These are phyloP conservation scores for Marchantia paleacea DNA, from an alignment of 225 moss, liverwort and hornwort genomes.

Conservation along the genomic window DNA sequence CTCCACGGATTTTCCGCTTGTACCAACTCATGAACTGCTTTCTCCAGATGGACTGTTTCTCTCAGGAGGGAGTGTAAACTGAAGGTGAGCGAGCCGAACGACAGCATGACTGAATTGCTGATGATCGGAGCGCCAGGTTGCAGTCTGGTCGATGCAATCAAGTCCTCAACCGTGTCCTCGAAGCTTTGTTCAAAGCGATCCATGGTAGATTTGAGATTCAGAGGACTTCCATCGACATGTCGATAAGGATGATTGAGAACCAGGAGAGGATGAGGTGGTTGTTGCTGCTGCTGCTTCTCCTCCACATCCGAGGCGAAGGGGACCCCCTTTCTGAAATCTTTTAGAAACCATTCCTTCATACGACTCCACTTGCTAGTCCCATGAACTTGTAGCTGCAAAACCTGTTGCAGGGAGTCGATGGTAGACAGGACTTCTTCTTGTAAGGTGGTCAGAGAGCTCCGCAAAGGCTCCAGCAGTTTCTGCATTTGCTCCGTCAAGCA, in stretches of 20 bases:
- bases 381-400: conserved; percentile 14
- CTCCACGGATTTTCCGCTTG: conserved; percentile 51
- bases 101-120: conserved; percentile 42
- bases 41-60: conserved; percentile 43
- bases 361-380: not conserved
- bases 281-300: not conserved
- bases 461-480: conserved; percentile 32
- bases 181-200: conserved; percentile 40
- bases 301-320: not conserved
- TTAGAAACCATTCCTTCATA: not conserved
- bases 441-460: conserved; percentile 31
- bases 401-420: conserved; percentile 30
- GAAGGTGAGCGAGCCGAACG: conserved; percentile 42
- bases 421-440: conserved; percentile 38
- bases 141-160: conserved; percentile 23
- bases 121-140: conserved; percentile 21
- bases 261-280: conserved; percentile 9
- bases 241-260: conserved; percentile 28
- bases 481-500: conserved; percentile 37
- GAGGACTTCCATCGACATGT: conserved; percentile 41
- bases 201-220: conserved; percentile 39
- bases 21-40: conserved; percentile 34
- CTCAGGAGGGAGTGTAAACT: conserved; percentile 40
- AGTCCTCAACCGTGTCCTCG: conserved; percentile 33
- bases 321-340: not conserved